Conservation (phyloP, 1,139 yeast genomes). For the Blastobotrys illinoisensis region DNA sequence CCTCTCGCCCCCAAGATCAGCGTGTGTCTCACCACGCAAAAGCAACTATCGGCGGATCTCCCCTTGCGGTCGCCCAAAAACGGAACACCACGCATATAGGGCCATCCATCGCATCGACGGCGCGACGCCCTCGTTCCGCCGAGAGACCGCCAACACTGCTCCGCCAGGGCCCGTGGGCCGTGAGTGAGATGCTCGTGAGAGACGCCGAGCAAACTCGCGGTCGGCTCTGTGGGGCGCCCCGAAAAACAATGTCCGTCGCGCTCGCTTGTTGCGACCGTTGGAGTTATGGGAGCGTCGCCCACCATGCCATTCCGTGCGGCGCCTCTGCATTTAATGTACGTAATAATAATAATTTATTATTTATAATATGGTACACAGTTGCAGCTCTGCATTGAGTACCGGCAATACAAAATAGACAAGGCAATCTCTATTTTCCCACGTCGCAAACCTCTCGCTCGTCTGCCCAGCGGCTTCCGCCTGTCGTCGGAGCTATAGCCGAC, state of each 20-base stretch:
- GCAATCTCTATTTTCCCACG: not conserved
- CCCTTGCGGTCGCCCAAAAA: not conserved
- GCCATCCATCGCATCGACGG: not conserved
- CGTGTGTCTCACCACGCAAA: slow-evolving; percentile 2
- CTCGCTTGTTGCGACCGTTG: not conserved
- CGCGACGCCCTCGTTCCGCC: not conserved
- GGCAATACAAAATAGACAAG: not conserved
- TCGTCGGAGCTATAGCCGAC: not conserved
- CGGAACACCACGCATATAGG: not conserved
- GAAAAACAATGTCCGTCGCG: not conserved
- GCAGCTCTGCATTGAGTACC: not conserved
- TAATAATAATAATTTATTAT: not conserved
- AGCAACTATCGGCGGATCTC: slow-evolving; percentile 1
- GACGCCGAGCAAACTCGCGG: no score
- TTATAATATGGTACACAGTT: not conserved
- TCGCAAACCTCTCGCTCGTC: no score
- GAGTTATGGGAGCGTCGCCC: not conserved
- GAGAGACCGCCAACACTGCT: no score
- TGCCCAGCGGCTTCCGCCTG: not conserved
- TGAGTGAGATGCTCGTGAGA: no score
- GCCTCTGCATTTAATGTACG: not conserved
- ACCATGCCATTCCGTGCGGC: not conserved
- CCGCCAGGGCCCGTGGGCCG: no score
- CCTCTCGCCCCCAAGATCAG: not conserved
- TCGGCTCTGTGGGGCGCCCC: no score